These are phyloP conservation scores for Talaromyces nanjingensis DNA, from an alignment of 495 filamentous ascomycete genomes.

Conservation along the genomic window DNA sequence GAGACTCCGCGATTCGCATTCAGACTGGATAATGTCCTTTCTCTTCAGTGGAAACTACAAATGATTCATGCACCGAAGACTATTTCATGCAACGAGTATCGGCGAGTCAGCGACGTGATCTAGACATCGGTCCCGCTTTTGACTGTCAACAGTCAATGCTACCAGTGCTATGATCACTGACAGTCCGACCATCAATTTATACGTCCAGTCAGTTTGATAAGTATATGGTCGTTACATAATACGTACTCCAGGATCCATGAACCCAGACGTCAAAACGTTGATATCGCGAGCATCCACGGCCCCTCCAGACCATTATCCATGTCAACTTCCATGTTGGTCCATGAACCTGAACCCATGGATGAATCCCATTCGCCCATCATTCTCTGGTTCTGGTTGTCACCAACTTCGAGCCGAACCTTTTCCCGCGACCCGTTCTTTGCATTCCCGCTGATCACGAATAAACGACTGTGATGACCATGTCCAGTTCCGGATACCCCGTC, in stretches of 20 bases:
- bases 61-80: neutral
- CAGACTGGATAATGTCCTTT: neutral
- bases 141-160: neutral
- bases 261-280: neutral
- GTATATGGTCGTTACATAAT: neutral
- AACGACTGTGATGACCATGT: neutral
- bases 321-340: too few species aligned
- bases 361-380: neutral
- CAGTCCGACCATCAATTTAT: neutral
- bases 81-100: neutral
- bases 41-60: neutral
- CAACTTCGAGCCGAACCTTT: constrained; percentile 10
- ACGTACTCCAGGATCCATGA: neutral
- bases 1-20: neutral
- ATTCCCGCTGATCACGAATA: neutral
- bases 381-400: constrained; percentile 1
- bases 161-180: neutral
- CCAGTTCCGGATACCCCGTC: neutral
- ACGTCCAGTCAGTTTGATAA: neutral
- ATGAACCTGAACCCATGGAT: neutral
- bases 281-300: neutral
- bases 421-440: neutral
- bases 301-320: neutral
- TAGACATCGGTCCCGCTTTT: neutral
- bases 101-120: neutral